phyloP scores from a whole-genome alignment of 2,329 filamentous ascomycete genomes.

The Penicillium sp. region DNA sequence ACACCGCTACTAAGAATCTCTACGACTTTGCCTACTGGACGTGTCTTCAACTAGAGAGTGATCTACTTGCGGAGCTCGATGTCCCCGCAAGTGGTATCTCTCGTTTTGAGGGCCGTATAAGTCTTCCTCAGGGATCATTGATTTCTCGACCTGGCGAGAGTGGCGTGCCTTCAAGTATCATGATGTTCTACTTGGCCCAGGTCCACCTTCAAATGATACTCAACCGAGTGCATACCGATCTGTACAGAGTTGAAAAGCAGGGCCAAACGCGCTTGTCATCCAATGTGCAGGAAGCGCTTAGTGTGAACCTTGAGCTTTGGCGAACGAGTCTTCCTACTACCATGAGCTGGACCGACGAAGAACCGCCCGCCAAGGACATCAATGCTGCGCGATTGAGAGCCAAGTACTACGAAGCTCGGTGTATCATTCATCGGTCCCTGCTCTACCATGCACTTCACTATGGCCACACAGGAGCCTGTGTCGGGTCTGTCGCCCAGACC shows the following conservation, averaged over 20 bases:
- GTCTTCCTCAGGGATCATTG: conserved; percentile 37
- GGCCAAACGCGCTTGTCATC: conserved; percentile 37
- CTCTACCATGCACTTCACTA: conserved; percentile 59
- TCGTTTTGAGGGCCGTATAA: conserved; percentile 51
- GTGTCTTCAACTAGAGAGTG: conserved; percentile 88
- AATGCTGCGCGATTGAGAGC: conserved; percentile 79
- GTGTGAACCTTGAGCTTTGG: conserved; percentile 54
- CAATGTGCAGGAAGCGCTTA: conserved; percentile 42
- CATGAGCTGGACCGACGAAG: conserved; percentile 64
- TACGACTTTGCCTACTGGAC: conserved; percentile 84
- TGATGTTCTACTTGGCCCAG: conserved; percentile 60
- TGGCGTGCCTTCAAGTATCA: conserved; percentile 39
- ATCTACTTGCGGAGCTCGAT: conserved; percentile 84
- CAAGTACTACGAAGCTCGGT: conserved; percentile 90
- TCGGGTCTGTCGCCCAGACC: too few species aligned
- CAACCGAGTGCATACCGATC: conserved; percentile 54
- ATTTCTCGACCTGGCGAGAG: conserved; percentile 35
- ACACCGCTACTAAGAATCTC: conserved; percentile 59
- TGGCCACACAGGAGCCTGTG: conserved; percentile 43
- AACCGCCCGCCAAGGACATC: conserved; percentile 71
- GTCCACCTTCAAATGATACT: conserved; percentile 58
- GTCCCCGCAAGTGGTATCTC: conserved; percentile 62
- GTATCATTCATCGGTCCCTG: conserved; percentile 84
- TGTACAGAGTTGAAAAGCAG: conserved; percentile 49
- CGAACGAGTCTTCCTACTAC: conserved; percentile 47